Base-by-base conservation (phyloP, 257 asterid genomes). In the Linderniella brevidens region DNA sequence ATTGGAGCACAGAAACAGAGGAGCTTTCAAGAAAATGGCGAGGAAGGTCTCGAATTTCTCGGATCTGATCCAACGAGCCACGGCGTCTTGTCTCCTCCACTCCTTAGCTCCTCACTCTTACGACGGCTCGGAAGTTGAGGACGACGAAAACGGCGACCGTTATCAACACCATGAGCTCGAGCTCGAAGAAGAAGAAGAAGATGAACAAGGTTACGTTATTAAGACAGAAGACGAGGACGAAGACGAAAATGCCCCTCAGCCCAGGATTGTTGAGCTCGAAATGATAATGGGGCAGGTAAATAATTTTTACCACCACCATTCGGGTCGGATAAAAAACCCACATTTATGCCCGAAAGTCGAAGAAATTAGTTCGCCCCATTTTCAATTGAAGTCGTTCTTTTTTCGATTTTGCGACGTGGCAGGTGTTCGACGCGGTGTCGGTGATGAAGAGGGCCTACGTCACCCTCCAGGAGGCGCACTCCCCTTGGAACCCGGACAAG, bases 21-120 rank as follows among this genome's bases (percentile, higher is more conserved):
- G 59, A 16, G 18, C 64, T 39, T 53, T 50, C 59, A 68, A 67
- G 66, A 74, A 63, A 64, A 88, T 88, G 98, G 69, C 82, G 10
- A 64, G 41, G 61, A 84, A 72, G 65, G 84, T 66, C 47, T 78
- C 93, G 66, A 90, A 76, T 49, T 78, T 90, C 78, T 84, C 98
- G 65, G 88, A 85, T 77, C 82, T 85, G 69, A 78, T 90, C 79
- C 98, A 90, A 38, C 80, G 98, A 9, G 93, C 81, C 72, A 85
- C 98, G 37, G 82, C 92, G 25, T 74, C 90, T 35, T 90, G 98
- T 67, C 82, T 84, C 64, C 96, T 84, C 72, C 75, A 75, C 61
- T 93, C 97, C 15, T 73, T 80, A 53, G 56, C 74, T 44, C 64
- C 79, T 61, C 49, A 56, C 60, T 44, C 68, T 46, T 74, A 71